Evolutionary conservation across 257 asterid genomes (phyloP).

Genomic region (Primulina huaijiensis): DNA sequence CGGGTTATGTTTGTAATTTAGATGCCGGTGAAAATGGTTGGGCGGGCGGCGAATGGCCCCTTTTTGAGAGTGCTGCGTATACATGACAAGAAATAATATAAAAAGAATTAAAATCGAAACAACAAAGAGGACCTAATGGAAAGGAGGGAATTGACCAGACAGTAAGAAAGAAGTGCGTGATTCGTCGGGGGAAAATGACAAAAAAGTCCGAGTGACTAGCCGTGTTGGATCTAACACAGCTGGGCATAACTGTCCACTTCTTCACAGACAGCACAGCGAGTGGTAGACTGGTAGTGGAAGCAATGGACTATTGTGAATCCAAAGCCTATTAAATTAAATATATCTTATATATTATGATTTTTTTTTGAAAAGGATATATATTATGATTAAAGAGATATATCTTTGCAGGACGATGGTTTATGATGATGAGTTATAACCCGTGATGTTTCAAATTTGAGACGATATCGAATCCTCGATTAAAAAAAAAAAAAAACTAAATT

Average conservation of each 20-base stretch:
- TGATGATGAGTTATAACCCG: too few species aligned
- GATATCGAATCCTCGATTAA: too few species aligned
- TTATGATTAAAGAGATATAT: too few species aligned
- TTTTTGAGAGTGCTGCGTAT: too few species aligned
- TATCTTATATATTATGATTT: too few species aligned
- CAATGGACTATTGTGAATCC: constrained; percentile 32
- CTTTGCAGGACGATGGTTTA: too few species aligned
- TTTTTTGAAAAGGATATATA: too few species aligned
- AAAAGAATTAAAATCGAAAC: constrained; percentile 15
- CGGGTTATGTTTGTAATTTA: too few species aligned
- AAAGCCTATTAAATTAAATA: background rate
- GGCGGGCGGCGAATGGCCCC: too few species aligned
- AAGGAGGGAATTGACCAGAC: constrained; percentile 32
- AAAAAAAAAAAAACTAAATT: too few species aligned
- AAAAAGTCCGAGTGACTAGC: constrained; percentile 31
- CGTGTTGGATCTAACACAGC: constrained; percentile 39
- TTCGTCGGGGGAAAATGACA: constrained; percentile 46
- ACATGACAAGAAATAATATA: background rate
- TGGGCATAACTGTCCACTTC: constrained; percentile 59
- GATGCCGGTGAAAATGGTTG: too few species aligned
- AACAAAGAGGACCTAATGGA: background rate
- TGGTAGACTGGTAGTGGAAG: constrained; percentile 20
- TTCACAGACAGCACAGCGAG: constrained; percentile 16
- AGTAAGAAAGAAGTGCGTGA: constrained; percentile 27
- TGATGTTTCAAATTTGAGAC: too few species aligned